Percentiles rank a stretch among this genome's conserved stretches.
Conservation (phyloP, 176 grass and related monocot species). For the Oryza meridionalis region DNA sequence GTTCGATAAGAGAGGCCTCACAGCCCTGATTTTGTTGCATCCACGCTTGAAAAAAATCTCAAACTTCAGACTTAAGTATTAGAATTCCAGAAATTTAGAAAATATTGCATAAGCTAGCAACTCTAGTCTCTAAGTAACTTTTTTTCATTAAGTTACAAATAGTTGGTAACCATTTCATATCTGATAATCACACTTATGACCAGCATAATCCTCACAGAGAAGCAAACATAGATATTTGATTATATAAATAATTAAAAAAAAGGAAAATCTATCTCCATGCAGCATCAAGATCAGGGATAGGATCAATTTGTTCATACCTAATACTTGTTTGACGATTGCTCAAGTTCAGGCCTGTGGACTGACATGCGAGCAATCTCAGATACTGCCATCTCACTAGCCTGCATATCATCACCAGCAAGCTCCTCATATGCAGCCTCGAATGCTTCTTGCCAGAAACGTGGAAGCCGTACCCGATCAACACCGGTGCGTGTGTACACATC, state of each 20-base stretch:
- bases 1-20: slow-evolving; percentile 6
- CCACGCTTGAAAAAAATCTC: neutral
- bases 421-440: slow-evolving; percentile 93
- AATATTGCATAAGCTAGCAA: slow-evolving; percentile 6
- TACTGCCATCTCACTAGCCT: slow-evolving; percentile 53
- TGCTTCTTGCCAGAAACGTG: slow-evolving; percentile 78
- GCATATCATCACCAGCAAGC: slow-evolving; percentile 68
- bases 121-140: neutral
- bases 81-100: neutral
- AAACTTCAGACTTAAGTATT: neutral
- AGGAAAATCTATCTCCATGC: neutral
- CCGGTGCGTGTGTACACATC: slow-evolving; percentile 70
- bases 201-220: neutral
- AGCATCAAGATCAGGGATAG: neutral
- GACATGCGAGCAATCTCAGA: slow-evolving; percentile 80
- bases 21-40: neutral
- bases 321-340: slow-evolving; percentile 50
- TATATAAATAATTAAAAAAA: neutral
- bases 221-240: slow-evolving; percentile 10
- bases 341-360: slow-evolving; percentile 63
- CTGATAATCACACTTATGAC: neutral
- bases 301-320: slow-evolving; percentile 17
- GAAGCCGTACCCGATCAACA: slow-evolving; percentile 52
- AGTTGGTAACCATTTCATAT: neutral
- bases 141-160: slow-evolving; percentile 12